These are phyloP conservation scores for Amanita phalloides DNA, from an alignment of 768 basidiomycete species.

Conservation along the genomic window DNA sequence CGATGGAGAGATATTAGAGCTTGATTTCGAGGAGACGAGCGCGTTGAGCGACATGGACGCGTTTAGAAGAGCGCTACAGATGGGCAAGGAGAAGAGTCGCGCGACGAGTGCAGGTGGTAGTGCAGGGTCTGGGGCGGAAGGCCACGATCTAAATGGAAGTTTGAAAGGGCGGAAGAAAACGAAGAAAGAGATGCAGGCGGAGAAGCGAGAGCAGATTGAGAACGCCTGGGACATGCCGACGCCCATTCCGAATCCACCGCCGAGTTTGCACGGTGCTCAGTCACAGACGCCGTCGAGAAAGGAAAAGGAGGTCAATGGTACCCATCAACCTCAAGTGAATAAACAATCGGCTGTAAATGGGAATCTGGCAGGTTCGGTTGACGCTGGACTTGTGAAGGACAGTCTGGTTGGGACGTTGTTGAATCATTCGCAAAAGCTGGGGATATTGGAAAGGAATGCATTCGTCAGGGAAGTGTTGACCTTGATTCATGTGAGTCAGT, in stretches of 20 bases:
- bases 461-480: conserved; percentile 51
- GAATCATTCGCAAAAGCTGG: conserved; percentile 12
- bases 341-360: conserved; percentile 11
- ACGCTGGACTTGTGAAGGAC: conserved; percentile 18
- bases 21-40: conserved; percentile 66
- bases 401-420: conserved; percentile 18
- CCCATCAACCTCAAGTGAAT: conserved; percentile 1
- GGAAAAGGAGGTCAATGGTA: neutral
- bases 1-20: conserved; percentile 52
- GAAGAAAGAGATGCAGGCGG: conserved; percentile 14
- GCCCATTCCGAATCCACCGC: conserved; percentile 1
- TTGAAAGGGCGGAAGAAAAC: conserved; percentile 14
- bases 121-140: conserved; percentile 11
- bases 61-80: conserved; percentile 29
- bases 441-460: conserved; percentile 35
- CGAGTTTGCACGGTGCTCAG: neutral
- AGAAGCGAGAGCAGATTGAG: conserved; percentile 42
- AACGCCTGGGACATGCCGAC: conserved; percentile 42
- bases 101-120: neutral
- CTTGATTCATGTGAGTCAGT: conserved; percentile 43
- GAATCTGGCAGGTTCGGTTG: conserved; percentile 11
- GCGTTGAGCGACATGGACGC: conserved; percentile 58
- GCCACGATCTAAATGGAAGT: conserved; percentile 12
- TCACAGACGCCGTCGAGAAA: conserved; percentile 1
- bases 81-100: neutral